Base-by-base conservation (phyloP, 768 basidiomycete species). In the Kwoniella dendrophila region DNA sequence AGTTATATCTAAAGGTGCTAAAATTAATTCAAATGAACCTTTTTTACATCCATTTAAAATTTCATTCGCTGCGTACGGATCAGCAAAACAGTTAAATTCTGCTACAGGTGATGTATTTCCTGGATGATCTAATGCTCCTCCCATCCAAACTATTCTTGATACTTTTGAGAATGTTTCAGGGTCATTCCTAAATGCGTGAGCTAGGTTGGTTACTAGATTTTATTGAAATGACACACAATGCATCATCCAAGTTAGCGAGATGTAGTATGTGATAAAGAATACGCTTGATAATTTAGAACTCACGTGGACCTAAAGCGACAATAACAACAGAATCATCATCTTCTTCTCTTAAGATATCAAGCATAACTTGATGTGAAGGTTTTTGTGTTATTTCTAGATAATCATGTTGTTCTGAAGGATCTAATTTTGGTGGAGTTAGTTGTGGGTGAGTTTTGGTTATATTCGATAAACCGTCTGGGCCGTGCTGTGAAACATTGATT, bases 121-220 rank as follows among this genome's bases (percentile, higher is more conserved):
- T 0, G 93, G 91, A 32, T 91, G 89, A 66, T 94, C 91, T 24
- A 97, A 76, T 1, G 92, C 89, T 14, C 92, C 93, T n/a, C 93
- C 93, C 92, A 97, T 95, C 75, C 86, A 87, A 22, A 93, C 80
- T 7, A 97, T 81, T n/a, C 87, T 83, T 4, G 87, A 58, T 27
- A 80, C 78, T 0, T 85, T 84, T 7, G 79, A 78, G 30, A 92
- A 81, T 11, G 83, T 80, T 34, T 81, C 73, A 10, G 84, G 82
- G 66, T 90, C 83, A 43, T 81, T 69, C 6, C 83, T 83, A 75
- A 90, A 80, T 61, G 89, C 81, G 33, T 81, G 80, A 1, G 90
- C 90, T 32, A 97, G 82, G 70, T 88, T 92, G 11, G 92, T 94
- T 56, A 90, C 82, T 43, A 89, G 89, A 6, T 20, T 50, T 45